Conservation (phyloP, 768 basidiomycete species). For the Phlebiopsis flavidoalba region DNA sequence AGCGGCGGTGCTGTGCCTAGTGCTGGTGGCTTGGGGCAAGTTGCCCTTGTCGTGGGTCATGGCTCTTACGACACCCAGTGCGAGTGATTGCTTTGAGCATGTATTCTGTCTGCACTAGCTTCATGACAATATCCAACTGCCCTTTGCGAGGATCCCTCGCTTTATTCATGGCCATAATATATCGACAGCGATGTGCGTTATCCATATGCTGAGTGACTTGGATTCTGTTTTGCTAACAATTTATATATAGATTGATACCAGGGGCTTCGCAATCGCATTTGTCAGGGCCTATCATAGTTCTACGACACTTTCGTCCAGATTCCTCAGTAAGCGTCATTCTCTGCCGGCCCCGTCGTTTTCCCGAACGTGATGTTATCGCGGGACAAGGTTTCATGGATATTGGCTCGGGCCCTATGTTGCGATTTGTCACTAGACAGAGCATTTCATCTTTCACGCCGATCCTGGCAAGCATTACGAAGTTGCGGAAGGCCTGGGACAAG, state of each 20-base stretch:
- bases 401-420: conserved; percentile 34
- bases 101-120: conserved; percentile 46
- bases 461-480: conserved; percentile 32
- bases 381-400: conserved; percentile 39
- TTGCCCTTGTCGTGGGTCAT: conserved; percentile 42
- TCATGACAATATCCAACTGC: conserved; percentile 34
- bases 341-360: background rate
- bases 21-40: conserved; percentile 35
- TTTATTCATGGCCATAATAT: conserved; percentile 42
- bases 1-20: conserved; percentile 32
- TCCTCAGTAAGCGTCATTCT: conserved; percentile 25
- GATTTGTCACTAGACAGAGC: conserved; percentile 39
- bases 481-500: conserved; percentile 31
- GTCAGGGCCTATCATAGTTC: conserved; percentile 38
- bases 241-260: conserved; percentile 33
- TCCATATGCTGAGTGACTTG: background rate
- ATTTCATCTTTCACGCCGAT: conserved; percentile 37
- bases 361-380: background rate
- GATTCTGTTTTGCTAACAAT: too few species aligned
- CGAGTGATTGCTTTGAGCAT: conserved; percentile 54
- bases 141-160: conserved; percentile 35
- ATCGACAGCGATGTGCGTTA: conserved; percentile 39
- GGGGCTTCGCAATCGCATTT: conserved; percentile 42
- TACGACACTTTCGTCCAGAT: conserved; percentile 40
- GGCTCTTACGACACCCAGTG: conserved; percentile 45